Evolutionary conservation across 129 eudicot genomes (phyloP), one percentile per base, ranked within the genome.

Genomic region (Artemisia annua): DNA sequence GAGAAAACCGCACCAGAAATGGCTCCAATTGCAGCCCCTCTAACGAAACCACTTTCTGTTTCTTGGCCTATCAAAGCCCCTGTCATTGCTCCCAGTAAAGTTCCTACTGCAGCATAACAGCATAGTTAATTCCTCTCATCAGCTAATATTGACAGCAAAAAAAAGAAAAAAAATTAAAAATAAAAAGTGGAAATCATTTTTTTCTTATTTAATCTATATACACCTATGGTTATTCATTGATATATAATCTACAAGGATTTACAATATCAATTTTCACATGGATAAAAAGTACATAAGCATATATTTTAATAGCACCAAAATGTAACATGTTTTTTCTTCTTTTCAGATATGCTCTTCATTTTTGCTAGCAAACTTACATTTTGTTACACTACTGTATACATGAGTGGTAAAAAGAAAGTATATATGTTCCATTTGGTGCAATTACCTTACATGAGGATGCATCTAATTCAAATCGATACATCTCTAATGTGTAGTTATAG

Each of bases 11-110:
- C 98, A 51, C 98, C 98, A 16, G 98, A 89, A 65, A 92, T 92
- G 61, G 98, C 98, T 75, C 98, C 98, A 51, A 92, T 88, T n/a
- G 98, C 96, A 77, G 98, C 94, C 66, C 98, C 98, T 48, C 98
- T 82, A 53, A 92, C 84, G 71, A 92, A 92, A 44, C 98, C 98
- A 67, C 98, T 92, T 72, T 92, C 98, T 19, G 98, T 92, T 72
- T 92, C 98, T 81, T 92, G 98, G 39, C 98, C 98, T 52, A 92
- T 92, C 44, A 92, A 70, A 32, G 96, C 98, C 39, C 98, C 98
- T 17, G 98, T 92, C 91, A 92, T 65, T 75, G 96, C 96, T 73
- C 98, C 98, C 20, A 92, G 78, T 75, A 92, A 74, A 30, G 98
- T 92, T 46, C 98, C 98, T 24, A 92, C 98, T 89, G 95, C 91